Evolutionary conservation across 495 filamentous ascomycete genomes (phyloP), one percentile per base, ranked within the genome.

Genomic region (Coniosporium apollinis): DNA sequence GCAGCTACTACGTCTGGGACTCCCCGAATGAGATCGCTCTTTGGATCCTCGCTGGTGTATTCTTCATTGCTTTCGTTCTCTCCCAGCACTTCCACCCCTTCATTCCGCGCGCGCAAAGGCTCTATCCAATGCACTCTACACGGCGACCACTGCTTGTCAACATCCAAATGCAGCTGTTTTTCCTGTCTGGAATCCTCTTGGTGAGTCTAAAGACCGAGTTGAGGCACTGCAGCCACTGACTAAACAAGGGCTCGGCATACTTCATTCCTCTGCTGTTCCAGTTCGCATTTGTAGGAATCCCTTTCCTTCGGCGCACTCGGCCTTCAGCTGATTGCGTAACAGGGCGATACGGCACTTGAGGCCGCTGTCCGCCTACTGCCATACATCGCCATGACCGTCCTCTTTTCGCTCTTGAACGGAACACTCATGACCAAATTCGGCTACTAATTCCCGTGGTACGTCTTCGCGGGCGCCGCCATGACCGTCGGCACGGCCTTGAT

Each of bases 211-310:
- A n/a, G n/a, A n/a, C n/a, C n/a, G n/a, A n/a, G n/a, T n/a, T n/a
- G n/a, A n/a, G n/a, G n/a, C 30, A 35, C 34, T 4, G 30, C 38
- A 15, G 40, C 43, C 2, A 32, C 34, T 22, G 30, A 26, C 0
- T 24, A 28, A 26, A 45, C 47, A n/a, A 30, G 28, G 1, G 48
- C 19, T 33, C 44, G 1, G 41, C 50, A 11, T 56, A 56, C 36
- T 56, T 50, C 28, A 50, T 54, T 6, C 49, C 49, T 7, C 37
- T 52, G 17, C 37, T 36, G 34, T 50, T 45, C 32, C 44, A 48
- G 21, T 48, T 48, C 29, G 28, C 36, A 22, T 22, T 1, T 4
- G 1, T 7, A 10, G 25, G 15, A 11, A n/a, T n/a, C n/a, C n/a
- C n/a, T n/a, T n/a, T n/a, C n/a, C n/a, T n/a, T n/a, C n/a, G n/a